Percentiles rank a stretch among this genome's conserved stretches.
Evolutionary conservation across 106 monocot genomes (phyloP).

Genomic region (Dendrobium catenatum): DNA sequence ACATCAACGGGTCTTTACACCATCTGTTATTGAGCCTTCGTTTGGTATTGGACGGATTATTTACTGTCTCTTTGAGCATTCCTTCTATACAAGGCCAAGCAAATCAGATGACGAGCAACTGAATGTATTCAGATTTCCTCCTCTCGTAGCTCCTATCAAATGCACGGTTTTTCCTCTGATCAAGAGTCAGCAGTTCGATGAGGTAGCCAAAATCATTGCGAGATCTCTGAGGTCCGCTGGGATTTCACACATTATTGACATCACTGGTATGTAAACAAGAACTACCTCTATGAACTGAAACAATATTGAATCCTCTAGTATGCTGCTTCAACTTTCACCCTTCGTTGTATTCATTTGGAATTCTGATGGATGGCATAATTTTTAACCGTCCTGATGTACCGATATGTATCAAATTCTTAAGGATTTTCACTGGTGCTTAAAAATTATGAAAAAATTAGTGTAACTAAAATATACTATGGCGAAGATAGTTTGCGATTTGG

Average conservation of each 20-base stretch:
- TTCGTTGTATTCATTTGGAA: too few species aligned
- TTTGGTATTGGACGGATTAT: constrained; percentile 98
- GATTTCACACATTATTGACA: constrained; percentile 86
- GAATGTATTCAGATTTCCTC: constrained; percentile 82
- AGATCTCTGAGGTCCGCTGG: constrained; percentile 62
- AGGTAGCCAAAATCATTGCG: constrained; percentile 66
- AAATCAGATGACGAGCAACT: constrained; percentile 78
- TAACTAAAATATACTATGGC: too few species aligned
- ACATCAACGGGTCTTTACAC: constrained; percentile 91
- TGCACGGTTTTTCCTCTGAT: constrained; percentile 96
- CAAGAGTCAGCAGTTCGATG: constrained; percentile 68
- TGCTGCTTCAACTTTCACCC: too few species aligned
- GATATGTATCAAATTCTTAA: too few species aligned
- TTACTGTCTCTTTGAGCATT: constrained; percentile 92
- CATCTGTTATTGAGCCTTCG: constrained; percentile 95
- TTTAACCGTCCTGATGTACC: too few species aligned
- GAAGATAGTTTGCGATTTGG: too few species aligned
- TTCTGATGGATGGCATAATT: too few species aligned
- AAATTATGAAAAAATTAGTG: too few species aligned
- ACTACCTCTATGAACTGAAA: background rate
- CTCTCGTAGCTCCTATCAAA: constrained; percentile 86
- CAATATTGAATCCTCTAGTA: background rate
- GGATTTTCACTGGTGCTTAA: too few species aligned
- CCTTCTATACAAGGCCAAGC: constrained; percentile 71
- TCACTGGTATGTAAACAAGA: constrained; percentile 60